A percentile compares a stretch with the other conserved stretches of the same genome.
phyloP scores from a whole-genome alignment of 768 basidiomycete genomes.

The Dictyophora rubrovolvata region DNA sequence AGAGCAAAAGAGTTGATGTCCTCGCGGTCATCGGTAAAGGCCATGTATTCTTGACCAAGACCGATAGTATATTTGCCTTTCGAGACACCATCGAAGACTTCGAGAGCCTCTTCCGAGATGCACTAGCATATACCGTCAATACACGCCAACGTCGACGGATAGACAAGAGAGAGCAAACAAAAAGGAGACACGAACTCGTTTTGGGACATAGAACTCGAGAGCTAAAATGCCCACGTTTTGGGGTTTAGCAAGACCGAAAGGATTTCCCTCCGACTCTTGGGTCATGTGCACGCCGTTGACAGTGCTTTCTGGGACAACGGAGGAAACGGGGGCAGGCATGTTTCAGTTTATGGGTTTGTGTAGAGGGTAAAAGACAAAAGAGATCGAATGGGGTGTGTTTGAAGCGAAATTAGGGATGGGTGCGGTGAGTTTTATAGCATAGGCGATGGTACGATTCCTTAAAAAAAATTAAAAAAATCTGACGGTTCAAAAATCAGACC shows the following conservation, averaged over 20 bases:
- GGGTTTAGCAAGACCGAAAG: slow-evolving; percentile 38
- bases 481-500: neutral
- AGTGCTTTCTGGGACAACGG: neutral
- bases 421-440: neutral
- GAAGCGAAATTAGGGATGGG: neutral
- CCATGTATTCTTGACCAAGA: slow-evolving; percentile 96
- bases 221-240: slow-evolving; percentile 91
- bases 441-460: neutral
- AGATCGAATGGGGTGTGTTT: neutral
- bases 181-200: slow-evolving; percentile 46
- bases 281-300: neutral
- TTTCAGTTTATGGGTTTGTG: neutral
- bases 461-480: neutral
- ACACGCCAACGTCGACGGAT: slow-evolving; percentile 10
- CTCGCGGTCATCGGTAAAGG: slow-evolving; percentile 96
- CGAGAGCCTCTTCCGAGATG: slow-evolving; percentile 91
- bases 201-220: slow-evolving; percentile 92
- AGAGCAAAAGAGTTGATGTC: slow-evolving; percentile 98
- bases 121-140: slow-evolving; percentile 39
- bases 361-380: neutral
- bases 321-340: neutral
- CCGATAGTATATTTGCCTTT: slow-evolving; percentile 99
- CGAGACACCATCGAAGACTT: slow-evolving; percentile 86
- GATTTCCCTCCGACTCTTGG: slow-evolving; percentile 1
- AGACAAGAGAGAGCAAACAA: too few relatives aligned